Evolutionary conservation across 2,329 filamentous ascomycete species (phyloP), one percentile per base, ranked within the genome.

Genomic region (Kalmusia sp.): DNA sequence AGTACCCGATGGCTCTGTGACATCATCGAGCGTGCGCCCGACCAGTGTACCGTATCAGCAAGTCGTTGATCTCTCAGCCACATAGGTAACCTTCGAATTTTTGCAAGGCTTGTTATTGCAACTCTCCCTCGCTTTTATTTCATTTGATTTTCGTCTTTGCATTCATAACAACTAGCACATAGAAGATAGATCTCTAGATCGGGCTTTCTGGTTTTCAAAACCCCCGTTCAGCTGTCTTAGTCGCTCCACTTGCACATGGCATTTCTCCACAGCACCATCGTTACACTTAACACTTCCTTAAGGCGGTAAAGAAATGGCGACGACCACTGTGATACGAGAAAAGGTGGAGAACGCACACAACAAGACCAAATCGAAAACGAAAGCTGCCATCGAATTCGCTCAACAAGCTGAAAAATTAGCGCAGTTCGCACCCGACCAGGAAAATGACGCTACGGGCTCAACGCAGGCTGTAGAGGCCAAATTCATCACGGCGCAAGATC

Each of bases 401-500:
- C 78, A 82, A 6, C 88, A 91, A 68, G 82, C 87, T 6, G 70
- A 79, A 59, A 71, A 71, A 19, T 72, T 82, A 2, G 78, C 72
- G 2, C 74, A 76, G 34, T 75, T 77, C 54, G 69, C 68, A 6
- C 66, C 70, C 5, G 56, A 64, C 38, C 74, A 80, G 53, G 77
- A 80, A 49, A 61, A 74, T 44, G 70, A 76, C 11, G 54, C 63
- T 4, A 77, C 72, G 4, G 77, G 76, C 45, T 78, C 79, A 4
- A 80, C 85, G 12, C 77, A 79, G 53, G 87, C 87, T 1, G 76
- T 87, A 43, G 80, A 87, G 65, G 88, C 88, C 25, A 81, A 74
- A 46, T 83, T 82, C 63, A 67, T 83, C 47, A 93, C 90, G 0
- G 83, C 87, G 0, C 84, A 88, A 43, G 89, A 93, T 69, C 84